phyloP scores from a whole-genome alignment of 768 basidiomycete genomes.

The Xerocomus spinulosus region DNA sequence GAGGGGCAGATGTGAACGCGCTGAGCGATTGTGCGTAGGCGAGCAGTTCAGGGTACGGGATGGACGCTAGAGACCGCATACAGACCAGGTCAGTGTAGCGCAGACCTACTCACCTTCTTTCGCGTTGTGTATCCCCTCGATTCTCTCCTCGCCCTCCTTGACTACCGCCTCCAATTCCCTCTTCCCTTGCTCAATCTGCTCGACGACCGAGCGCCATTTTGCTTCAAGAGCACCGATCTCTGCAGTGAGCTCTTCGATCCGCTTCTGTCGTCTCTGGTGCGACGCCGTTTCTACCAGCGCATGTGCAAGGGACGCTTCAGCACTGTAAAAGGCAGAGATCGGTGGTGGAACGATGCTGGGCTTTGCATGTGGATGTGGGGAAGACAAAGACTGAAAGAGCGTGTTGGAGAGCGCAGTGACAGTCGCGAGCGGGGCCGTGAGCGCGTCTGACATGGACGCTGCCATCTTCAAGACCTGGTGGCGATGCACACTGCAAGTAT shows the following conservation, averaged over 20 bases:
- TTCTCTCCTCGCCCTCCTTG: slow-evolving; percentile 68
- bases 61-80: slow-evolving; percentile 47
- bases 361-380: slow-evolving; percentile 40
- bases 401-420: slow-evolving; percentile 61
- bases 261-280: slow-evolving; percentile 74
- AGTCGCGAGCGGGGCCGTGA: slow-evolving; percentile 58
- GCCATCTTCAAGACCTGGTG: background rate
- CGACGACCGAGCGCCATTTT: slow-evolving; percentile 65
- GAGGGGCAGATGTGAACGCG: slow-evolving; percentile 84
- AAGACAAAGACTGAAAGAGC: slow-evolving; percentile 70
- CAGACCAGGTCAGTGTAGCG: background rate
- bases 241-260: slow-evolving; percentile 64
- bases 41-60: slow-evolving; percentile 78
- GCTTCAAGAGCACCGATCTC: slow-evolving; percentile 67
- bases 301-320: slow-evolving; percentile 59
- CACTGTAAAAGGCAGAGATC: slow-evolving; percentile 51
- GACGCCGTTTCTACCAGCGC: slow-evolving; percentile 61
- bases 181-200: slow-evolving; percentile 60
- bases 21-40: slow-evolving; percentile 83
- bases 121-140: slow-evolving; percentile 65
- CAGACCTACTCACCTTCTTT: slow-evolving; percentile 50
- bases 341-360: slow-evolving; percentile 40
- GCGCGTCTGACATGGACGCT: slow-evolving; percentile 52
- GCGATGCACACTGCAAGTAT: background rate
- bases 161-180: slow-evolving; percentile 65